These are phyloP conservation scores for Aspergillus panamensis DNA, from an alignment of 495 filamentous ascomycete genomes.

Conservation along the genomic window DNA sequence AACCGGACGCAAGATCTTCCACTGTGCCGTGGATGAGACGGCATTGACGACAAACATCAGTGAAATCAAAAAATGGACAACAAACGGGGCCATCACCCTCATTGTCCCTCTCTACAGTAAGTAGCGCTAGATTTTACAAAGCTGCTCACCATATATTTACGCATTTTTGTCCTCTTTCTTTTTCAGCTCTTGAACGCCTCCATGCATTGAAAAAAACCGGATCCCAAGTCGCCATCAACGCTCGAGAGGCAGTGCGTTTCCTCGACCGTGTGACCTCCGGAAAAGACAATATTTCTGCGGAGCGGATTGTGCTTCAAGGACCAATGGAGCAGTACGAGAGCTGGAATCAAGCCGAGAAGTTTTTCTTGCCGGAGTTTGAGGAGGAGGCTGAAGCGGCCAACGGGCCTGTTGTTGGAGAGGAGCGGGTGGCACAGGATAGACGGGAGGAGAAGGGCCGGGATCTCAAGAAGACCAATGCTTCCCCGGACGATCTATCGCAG, in stretches of 20 bases:
- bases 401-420: conserved; percentile 18
- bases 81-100: conserved; percentile 59
- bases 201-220: conserved; percentile 55
- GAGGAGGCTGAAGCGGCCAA: conserved; percentile 37
- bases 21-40: conserved; percentile 73
- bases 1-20: conserved; percentile 59
- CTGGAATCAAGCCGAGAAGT: conserved; percentile 63
- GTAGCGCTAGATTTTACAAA: conserved; percentile 20
- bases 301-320: conserved; percentile 51
- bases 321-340: conserved; percentile 55
- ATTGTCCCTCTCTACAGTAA: conserved; percentile 68
- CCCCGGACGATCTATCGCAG: conserved; percentile 44
- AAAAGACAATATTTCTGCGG: conserved; percentile 47
- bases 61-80: conserved; percentile 66
- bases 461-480: conserved; percentile 19
- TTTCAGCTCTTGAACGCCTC: conserved; percentile 53
- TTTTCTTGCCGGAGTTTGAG: conserved; percentile 52
- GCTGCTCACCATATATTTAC: conserved; percentile 18
- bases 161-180: conserved; percentile 11
- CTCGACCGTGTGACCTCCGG: conserved; percentile 61
- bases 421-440: conserved; percentile 20
- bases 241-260: conserved; percentile 61
- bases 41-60: conserved; percentile 66
- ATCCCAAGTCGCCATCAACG: conserved; percentile 56
- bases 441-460: conserved; percentile 14